Percentiles rank a stretch among this genome's conserved stretches.
These are phyloP conservation scores for Eutrema heterophyllum DNA, from an alignment of 345 rosid species.

Conservation along the genomic window DNA sequence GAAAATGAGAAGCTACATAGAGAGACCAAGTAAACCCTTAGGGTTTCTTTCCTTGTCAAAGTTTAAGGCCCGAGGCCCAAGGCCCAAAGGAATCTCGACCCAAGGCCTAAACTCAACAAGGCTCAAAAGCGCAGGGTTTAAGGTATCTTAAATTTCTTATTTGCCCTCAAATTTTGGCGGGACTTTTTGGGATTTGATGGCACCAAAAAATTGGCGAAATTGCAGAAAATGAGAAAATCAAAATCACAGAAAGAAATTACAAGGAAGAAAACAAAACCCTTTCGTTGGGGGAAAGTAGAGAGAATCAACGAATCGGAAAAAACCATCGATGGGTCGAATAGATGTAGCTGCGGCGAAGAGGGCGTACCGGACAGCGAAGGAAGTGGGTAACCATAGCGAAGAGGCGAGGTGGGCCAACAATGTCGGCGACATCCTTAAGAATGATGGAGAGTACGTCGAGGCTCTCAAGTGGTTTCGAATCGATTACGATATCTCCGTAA, in stretches of 20 bases:
- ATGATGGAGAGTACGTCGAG: conserved; percentile 81
- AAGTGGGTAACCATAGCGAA: conserved; percentile 71
- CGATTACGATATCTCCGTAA: conserved; percentile 67
- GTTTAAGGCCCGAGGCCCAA: background rate
- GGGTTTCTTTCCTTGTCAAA: background rate
- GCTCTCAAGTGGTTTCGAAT: conserved; percentile 80
- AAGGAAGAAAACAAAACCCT: background rate
- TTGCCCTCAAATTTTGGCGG: conserved; percentile 21
- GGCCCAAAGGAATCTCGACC: background rate
- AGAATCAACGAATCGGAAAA: background rate
- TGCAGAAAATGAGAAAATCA: background rate
- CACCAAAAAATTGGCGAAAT: background rate
- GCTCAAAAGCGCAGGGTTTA: background rate
- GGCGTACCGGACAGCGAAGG: conserved; percentile 53
- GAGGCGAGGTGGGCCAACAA: conserved; percentile 96
- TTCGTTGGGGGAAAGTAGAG: background rate
- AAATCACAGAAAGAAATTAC: background rate
- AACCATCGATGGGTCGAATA: conserved; percentile 42
- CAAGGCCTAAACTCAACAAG: background rate
- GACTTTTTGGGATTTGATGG: conserved; percentile 9
- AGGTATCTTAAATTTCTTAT: background rate
- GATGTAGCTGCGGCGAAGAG: conserved; percentile 56
- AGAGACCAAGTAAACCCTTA: background rate
- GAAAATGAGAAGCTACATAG: conserved; percentile 14
- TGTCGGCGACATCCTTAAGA: conserved; percentile 73